These are phyloP conservation scores for Collybia sordida DNA, from an alignment of 768 basidiomycete species.

Conservation along the genomic window DNA sequence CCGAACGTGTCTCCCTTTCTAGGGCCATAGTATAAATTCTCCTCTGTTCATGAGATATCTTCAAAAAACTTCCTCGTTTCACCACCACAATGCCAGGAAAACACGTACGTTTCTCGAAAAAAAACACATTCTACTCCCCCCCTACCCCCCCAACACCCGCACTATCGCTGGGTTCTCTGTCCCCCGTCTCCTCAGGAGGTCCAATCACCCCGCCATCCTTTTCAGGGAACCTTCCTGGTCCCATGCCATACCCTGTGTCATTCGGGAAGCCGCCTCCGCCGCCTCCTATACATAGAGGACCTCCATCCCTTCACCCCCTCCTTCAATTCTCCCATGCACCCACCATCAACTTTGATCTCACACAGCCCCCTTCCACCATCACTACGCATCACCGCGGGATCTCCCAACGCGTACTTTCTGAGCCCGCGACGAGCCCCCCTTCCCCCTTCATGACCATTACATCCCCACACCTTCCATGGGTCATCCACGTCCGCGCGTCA, in stretches of 20 bases:
- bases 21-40: not conserved
- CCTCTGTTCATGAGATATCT: not conserved
- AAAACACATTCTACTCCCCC: constrained; percentile 15
- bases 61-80: not conserved
- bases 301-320: constrained; percentile 22
- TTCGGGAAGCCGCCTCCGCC: not conserved
- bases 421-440: constrained; percentile 34
- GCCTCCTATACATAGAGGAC: not conserved
- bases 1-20: not conserved
- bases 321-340: constrained; percentile 21
- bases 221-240: constrained; percentile 5
- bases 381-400: constrained; percentile 19
- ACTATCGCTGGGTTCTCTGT: constrained; percentile 3
- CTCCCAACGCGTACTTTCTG: constrained; percentile 22
- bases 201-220: constrained; percentile 5
- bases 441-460: constrained; percentile 25
- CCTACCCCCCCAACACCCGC: constrained; percentile 9
- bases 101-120: constrained; percentile 24
- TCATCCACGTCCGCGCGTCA: constrained; percentile 29
- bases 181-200: constrained; percentile 4
- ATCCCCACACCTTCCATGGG: constrained; percentile 33
- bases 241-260: constrained; percentile 2
- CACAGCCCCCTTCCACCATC: constrained; percentile 26
- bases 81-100: constrained; percentile 11
- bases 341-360: constrained; percentile 26